Evolutionary conservation across 768 basidiomycete genomes (phyloP).

Genomic region (Boletus huronensis): DNA sequence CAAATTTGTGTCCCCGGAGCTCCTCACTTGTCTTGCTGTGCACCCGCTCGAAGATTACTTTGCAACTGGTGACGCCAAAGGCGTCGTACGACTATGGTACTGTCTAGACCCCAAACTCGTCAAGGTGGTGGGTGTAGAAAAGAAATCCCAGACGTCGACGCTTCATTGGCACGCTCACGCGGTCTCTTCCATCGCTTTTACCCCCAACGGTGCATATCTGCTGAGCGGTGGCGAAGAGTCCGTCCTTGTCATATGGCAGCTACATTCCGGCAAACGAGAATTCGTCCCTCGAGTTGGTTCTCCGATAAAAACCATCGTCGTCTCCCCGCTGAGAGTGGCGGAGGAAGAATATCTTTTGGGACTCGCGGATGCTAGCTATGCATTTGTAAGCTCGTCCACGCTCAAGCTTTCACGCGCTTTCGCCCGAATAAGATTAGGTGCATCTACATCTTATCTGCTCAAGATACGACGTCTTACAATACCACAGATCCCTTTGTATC

Average conservation of each 20-base stretch:
- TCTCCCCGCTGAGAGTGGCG: constrained; percentile 44
- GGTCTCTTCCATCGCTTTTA: constrained; percentile 82
- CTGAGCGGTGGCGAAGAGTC: constrained; percentile 94
- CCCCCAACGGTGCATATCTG: constrained; percentile 86
- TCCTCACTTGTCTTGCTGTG: constrained; percentile 78
- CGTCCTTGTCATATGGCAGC: constrained; percentile 96
- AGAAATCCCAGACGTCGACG: constrained; percentile 77
- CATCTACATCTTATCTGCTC: constrained; percentile 19
- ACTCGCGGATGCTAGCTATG: constrained; percentile 76
- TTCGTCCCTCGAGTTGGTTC: constrained; percentile 92
- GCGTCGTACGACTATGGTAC: constrained; percentile 89
- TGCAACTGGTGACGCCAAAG: constrained; percentile 88
- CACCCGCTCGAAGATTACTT: constrained; percentile 92
- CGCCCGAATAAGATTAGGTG: constrained; percentile 76
- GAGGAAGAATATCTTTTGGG: constrained; percentile 89
- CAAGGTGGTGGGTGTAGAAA: constrained; percentile 62
- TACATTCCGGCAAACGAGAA: constrained; percentile 84
- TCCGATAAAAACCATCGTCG: constrained; percentile 68
- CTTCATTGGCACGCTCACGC: constrained; percentile 98
- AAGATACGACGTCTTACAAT: neutral
- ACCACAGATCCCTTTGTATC: constrained; percentile 35
- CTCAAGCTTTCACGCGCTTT: constrained; percentile 71
- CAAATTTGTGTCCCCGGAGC: constrained; percentile 79
- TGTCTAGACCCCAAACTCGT: constrained; percentile 65
- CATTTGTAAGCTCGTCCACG: constrained; percentile 67